Percentiles rank a stretch among this genome's conserved stretches.
These are phyloP conservation scores for Oryza punctata DNA, from an alignment of 176 grass and related monocot species.

Conservation along the genomic window DNA sequence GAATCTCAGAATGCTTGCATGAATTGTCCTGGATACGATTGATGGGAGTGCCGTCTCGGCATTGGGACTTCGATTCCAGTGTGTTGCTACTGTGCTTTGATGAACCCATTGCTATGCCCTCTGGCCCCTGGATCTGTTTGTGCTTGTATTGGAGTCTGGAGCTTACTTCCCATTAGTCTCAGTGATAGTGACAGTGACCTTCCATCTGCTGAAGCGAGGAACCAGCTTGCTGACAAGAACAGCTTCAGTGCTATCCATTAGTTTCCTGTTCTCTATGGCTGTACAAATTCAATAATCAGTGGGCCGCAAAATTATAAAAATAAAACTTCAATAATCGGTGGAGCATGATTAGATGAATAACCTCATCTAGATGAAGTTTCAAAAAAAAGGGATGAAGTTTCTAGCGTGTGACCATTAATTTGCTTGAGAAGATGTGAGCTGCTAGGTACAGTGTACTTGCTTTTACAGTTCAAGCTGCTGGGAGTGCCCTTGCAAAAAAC, in stretches of 20 bases:
- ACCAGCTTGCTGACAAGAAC: not conserved
- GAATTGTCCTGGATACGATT: not conserved
- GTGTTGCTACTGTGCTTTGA: not conserved
- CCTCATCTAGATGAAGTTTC: not conserved
- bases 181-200: not conserved
- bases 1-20: not conserved
- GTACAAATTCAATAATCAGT: not conserved
- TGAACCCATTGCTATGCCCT: not conserved
- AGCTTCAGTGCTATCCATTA: not conserved
- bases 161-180: not conserved
- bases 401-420: not conserved
- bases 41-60: not conserved
- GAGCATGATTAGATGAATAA: not conserved
- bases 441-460: not conserved
- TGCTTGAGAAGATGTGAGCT: not conserved
- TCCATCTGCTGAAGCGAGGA: not conserved
- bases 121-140: not conserved
- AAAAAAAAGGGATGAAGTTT: not conserved
- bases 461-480: not conserved
- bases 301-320: too few relatives aligned
- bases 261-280: not conserved
- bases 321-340: not conserved
- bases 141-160: not conserved
- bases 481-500: not conserved
- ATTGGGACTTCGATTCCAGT: not conserved